Percentiles rank a stretch among this genome's conserved stretches.
phyloP scores from a whole-genome alignment of 345 rosid species.

The Linum usitatissimum region DNA sequence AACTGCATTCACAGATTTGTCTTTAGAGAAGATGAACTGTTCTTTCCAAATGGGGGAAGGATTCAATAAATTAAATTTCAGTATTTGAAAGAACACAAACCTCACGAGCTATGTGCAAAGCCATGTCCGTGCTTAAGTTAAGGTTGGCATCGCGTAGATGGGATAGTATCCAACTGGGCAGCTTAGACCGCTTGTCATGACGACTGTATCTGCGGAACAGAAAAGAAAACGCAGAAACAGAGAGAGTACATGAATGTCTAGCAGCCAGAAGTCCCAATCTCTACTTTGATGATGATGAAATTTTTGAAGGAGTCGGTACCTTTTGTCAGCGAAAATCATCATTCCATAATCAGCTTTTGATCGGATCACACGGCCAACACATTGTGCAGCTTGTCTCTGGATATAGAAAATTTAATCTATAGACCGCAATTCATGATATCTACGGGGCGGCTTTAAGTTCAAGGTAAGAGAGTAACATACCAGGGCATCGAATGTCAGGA shows the following conservation, averaged over 20 bases:
- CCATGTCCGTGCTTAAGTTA: conserved; percentile 98
- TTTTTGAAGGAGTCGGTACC: conserved; percentile 26
- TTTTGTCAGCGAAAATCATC: conserved; percentile 98
- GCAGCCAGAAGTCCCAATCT: neutral
- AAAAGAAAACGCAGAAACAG: neutral
- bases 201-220: conserved; percentile 67
- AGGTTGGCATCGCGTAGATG: conserved; percentile 78
- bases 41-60: neutral
- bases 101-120: conserved; percentile 84
- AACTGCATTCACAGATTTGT: conserved; percentile 34
- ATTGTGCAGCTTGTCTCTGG: conserved; percentile 99
- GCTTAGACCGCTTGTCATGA: conserved; percentile 89
- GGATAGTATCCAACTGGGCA: conserved; percentile 95
- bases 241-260: neutral
- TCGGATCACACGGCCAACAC: conserved; percentile 92
- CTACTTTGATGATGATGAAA: neutral
- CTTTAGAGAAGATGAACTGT: neutral
- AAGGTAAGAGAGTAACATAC: conserved; percentile 26
- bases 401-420: conserved; percentile 14
- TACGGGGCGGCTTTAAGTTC: neutral
- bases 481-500: conserved; percentile 93
- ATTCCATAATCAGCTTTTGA: conserved; percentile 99
- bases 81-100: conserved; percentile 19
- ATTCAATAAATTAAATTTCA: neutral
- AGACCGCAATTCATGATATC: conserved; percentile 8